These are phyloP conservation scores for Aphanocladium album DNA, from an alignment of 2,329 filamentous ascomycete genomes.

Conservation along the genomic window DNA sequence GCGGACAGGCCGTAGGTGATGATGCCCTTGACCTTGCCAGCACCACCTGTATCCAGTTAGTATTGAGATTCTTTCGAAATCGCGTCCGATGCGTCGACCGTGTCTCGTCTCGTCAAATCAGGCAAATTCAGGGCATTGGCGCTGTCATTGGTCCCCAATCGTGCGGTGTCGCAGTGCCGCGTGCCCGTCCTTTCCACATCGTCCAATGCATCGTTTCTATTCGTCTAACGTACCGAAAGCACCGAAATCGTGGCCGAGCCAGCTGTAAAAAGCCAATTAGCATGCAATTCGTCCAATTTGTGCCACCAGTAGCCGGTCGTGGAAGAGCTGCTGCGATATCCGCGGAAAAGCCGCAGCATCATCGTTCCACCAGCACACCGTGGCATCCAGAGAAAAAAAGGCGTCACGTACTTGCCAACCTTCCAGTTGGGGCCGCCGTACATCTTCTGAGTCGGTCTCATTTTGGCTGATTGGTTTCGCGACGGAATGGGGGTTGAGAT, in stretches of 20 bases:
- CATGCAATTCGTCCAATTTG: background rate
- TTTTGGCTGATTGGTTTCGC: constrained; percentile 23
- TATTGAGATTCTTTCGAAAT: constrained; percentile 11
- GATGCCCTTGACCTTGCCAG: constrained; percentile 56
- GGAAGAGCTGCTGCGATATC: background rate
- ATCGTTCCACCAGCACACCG: constrained; percentile 13
- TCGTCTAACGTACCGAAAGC: constrained; percentile 58
- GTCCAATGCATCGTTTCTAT: constrained; percentile 2
- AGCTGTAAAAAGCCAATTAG: constrained; percentile 46
- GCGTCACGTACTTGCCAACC: constrained; percentile 30
- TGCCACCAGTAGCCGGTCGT: background rate
- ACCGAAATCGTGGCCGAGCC: constrained; percentile 65
- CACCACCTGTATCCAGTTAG: constrained; percentile 40
- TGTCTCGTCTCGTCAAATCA: background rate
- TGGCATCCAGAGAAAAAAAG: background rate
- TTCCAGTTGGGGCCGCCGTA: constrained; percentile 28
- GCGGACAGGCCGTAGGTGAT: constrained; percentile 70
- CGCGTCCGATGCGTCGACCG: constrained; percentile 16
- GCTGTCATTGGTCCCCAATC: background rate
- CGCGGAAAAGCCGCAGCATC: constrained; percentile 29
- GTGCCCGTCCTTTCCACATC: background rate
- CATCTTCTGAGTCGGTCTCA: constrained; percentile 39
- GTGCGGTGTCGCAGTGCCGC: background rate
- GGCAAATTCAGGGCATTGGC: background rate
- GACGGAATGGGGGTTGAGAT: background rate